Evolutionary conservation across 1,139 yeast genomes (phyloP), one percentile per base, ranked within the genome.

Genomic region (Hansenula sp.): DNA sequence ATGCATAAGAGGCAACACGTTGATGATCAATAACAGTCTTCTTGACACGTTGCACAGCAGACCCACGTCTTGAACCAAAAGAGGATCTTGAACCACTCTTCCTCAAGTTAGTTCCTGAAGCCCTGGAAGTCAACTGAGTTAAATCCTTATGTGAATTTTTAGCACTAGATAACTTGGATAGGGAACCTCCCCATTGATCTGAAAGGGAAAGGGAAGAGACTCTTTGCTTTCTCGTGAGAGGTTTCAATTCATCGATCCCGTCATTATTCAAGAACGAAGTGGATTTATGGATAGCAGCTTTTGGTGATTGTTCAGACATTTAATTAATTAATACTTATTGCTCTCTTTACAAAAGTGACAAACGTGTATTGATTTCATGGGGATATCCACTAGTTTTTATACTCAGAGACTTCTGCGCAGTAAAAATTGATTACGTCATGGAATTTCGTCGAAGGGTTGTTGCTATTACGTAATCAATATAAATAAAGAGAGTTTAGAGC

Each of bases 1-100:
- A 85, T 1, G 95, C 94, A 58, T 84, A 85, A 12, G 87, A 79
- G 5, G 92, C 92, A 37, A 84, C 80, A 59, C 89, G 69, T 32
- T 66, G 75, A 57, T 82, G 89, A 57, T 81, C 85, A 51, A 82
- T 71, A 17, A 77, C 72, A 3, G 62, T 48, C 54, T 69, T 76
- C 64, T 71, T 75, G 41, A 79, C 64, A 42, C 67, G 67, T 42
- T 73, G 62, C 1, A 13, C 29, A 4, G 10, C 3, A 30, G 79
- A 73, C 8, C 80, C 69, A 48, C 73, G 66, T 54, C 82, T 64
- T 9, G 79, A 73, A 8, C 52, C 32, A n/a, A 36, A 36, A 1
- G 44, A 37, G 20, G 46, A 39, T 28, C 41, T 38, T 14, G 39
- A 21, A 22, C 34, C 37, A 20, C 44, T 30, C 20, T 24, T 33